Base-by-base conservation (phyloP, 2,329 filamentous ascomycete genomes). In the Penicillium glabrum region DNA sequence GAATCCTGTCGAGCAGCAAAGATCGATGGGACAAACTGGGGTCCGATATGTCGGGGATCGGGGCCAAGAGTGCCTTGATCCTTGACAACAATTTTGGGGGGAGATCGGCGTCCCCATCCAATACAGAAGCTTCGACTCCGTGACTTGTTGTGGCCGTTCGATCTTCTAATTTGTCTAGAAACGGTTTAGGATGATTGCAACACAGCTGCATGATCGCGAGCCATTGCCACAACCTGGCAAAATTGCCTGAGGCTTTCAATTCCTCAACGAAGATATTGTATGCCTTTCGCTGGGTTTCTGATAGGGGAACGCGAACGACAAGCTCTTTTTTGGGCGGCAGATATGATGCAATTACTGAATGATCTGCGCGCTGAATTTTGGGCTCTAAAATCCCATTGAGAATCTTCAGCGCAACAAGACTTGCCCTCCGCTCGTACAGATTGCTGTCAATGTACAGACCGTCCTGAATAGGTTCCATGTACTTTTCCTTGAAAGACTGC, bases 291-390 rank as follows among this genome's bases (percentile, higher is more conserved):
- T 97, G 93, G 1, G 89, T 47, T 0, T 76, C 65, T 0, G 89
- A 90, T 11, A 95, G 77, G 7, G 88, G 84, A 6, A 96, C 79
- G 3, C 82, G 89, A 52, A 97, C 82, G 29, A 96, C 83, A 67
- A 93, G 96, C 68, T 97, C 93, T 8, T 82, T 83, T 71, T 96
- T 97, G 0, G 79, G 77, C 3, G 89, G 90, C 44, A 96, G 77
- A 39, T 87, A 84, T 13, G 86, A 78, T 59, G 83, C 82, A 44
- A 96, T 77, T 5, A 82, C 85, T 2, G 82, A 82, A 58, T 91
- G 88, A 50, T 89, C 91, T 8, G 83, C 85, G 27, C 93, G 85
- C 67, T 93, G 81, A 16, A 96, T 86, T 72, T 96, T 96, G 6
- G 91, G 89, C 1, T 83, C 83, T 23, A 96, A 85, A 44, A 88